Evolutionary conservation across 2,329 filamentous ascomycete genomes (phyloP).

Genomic region (Pseudogymnoascus sp.): DNA sequence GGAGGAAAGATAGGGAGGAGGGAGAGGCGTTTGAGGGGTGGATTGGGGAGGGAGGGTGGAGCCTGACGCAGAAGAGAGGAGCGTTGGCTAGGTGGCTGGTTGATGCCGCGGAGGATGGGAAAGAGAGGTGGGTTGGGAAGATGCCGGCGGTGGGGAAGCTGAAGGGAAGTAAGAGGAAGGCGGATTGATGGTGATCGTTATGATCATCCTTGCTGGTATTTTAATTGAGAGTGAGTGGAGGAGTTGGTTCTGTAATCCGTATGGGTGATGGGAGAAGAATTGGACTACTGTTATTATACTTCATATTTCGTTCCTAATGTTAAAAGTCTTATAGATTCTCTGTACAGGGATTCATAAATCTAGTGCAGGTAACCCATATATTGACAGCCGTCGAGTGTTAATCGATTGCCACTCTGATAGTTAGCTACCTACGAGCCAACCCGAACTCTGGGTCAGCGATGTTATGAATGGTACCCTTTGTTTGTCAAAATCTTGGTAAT

Average conservation of each 20-base stretch:
- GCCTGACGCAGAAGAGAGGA: conserved; percentile 19
- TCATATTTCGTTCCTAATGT: background rate
- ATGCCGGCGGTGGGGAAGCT: conserved; percentile 17
- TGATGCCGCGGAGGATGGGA: conserved; percentile 19
- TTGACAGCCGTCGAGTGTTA: background rate
- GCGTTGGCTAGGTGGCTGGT: conserved; percentile 20
- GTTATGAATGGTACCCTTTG: too few species aligned
- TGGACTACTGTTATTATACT: background rate
- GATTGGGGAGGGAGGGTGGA: conserved; percentile 19
- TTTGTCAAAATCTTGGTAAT: too few species aligned
- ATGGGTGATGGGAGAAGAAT: background rate
- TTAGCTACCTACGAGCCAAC: too few species aligned
- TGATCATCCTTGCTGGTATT: background rate
- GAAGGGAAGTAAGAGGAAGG: conserved; percentile 21
- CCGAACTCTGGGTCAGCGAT: too few species aligned
- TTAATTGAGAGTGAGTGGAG: background rate
- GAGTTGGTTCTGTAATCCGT: background rate
- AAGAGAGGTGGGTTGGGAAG: conserved; percentile 15
- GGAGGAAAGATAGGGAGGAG: conserved; percentile 14
- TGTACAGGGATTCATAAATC: background rate
- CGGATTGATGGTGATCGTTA: conserved; percentile 12
- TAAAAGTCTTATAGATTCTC: background rate
- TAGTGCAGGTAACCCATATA: background rate
- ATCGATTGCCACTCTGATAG: too few species aligned
- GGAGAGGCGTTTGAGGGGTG: conserved; percentile 18